Percentiles rank a stretch among this genome's conserved stretches.
Evolutionary conservation across 1,139 yeast genomes (phyloP).

Genomic region (Pneumocystis murina): DNA sequence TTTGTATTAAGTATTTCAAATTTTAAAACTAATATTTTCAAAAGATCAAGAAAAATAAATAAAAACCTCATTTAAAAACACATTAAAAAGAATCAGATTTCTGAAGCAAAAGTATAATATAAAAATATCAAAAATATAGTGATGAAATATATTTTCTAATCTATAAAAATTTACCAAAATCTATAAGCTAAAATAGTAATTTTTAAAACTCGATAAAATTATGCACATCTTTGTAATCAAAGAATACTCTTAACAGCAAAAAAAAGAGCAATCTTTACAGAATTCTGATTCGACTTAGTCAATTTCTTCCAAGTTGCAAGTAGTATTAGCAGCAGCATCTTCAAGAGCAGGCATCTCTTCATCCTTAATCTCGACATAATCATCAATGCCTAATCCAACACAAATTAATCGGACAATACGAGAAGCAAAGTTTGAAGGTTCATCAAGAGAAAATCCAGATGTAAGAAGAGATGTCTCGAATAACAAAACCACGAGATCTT

Average conservation of each 20-base stretch:
- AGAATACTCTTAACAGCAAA: background rate
- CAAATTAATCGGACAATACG: slow-evolving; percentile 98
- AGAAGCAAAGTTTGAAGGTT: slow-evolving; percentile 91
- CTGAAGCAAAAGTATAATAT: background rate
- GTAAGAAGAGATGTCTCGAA: slow-evolving; percentile 97
- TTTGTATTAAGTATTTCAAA: background rate
- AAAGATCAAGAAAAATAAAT: background rate
- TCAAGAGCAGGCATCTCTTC: background rate
- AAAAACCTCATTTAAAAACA: no score
- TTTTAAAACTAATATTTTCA: background rate
- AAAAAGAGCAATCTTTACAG: background rate
- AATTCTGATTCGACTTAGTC: background rate
- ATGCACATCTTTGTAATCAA: background rate
- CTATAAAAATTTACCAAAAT: background rate
- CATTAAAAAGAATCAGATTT: no score
- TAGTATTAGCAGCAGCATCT: background rate
- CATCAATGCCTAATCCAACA: slow-evolving; percentile 95
- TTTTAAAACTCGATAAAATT: background rate
- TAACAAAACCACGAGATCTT: slow-evolving; percentile 89
- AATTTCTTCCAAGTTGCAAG: background rate
- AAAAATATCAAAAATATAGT: background rate
- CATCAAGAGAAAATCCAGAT: slow-evolving; percentile 97
- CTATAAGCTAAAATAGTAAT: background rate
- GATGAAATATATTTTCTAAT: background rate
- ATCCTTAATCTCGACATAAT: slow-evolving; percentile 20